Evolutionary conservation across 495 filamentous ascomycete genomes (phyloP), one percentile per base, ranked within the genome.

Genomic region (Daldinia grandis): DNA sequence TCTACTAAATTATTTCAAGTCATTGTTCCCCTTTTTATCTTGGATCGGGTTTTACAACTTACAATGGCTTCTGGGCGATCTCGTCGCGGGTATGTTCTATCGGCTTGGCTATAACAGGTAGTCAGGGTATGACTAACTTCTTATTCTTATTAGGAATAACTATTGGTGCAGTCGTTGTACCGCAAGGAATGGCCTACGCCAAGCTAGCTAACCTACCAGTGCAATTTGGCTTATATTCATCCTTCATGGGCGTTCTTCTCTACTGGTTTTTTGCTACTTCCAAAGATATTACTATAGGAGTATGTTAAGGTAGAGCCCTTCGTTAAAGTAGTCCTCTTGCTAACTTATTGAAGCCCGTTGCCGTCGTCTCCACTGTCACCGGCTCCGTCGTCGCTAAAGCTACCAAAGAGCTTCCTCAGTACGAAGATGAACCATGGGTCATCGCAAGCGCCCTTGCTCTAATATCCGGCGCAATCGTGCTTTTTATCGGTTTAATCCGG

Each of bases 201-300:
- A 85, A 90, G 69, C 82, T 99, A 42, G 95, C 95, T 7, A 82
- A 88, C 44, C 84, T 99, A 21, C 82, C 84, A 0, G 87, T 90
- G 3, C 84, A 99, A 75, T 99, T 87, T 74, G 95, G 95, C 57
- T 82, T 99, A 0, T 99, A 99, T 77, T 95, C 95, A 0, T 98
- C 95, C 0, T 99, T 99, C 74, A 97, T 98, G 91, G 95, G 95
- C 27, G 95, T 98, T 4, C 76, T 98, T 66, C 78, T 97, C 54
- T 99, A 99, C 72, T 98, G 95, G 95, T 96, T 98, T 78, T 98
- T 99, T 73, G 95, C 95, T 1, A 99, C 95, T 1, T 98, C 96
- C 0, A 99, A 99, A 76, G 95, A 99, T 79, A 98, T 99, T 76
- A 98, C 95, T 7, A 98, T 99, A 58, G 95, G 95, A n/a, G 93